Evolutionary conservation across 2,329 filamentous ascomycete species (phyloP), one percentile per base, ranked within the genome.

Genomic region (Fusarium duplospermum): DNA sequence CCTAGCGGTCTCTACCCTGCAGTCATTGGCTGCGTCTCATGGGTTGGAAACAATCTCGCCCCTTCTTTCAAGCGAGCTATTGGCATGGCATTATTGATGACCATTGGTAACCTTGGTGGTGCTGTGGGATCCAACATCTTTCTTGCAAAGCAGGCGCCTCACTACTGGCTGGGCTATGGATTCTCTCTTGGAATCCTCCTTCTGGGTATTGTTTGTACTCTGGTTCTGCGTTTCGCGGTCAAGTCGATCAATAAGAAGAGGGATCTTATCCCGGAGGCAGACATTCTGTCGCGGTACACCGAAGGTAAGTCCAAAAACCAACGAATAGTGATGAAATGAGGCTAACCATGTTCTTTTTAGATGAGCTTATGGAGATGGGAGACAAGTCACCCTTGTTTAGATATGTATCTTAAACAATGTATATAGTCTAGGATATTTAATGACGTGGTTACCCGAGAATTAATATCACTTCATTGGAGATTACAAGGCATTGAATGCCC

Each of bases 121-220:
- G 59, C 59, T 20, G 45, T 62, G 9, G 60, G 60, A 18, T 62
- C 60, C 14, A 62, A 62, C 22, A 54, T 62, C 16, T 62, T 40
- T 16, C 60, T 62, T 27, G 42, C 45, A 2, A 52, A 54, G 20
- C 45, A 62, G 60, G 60, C 45, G 9, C 60, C 60, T 35, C 60
- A 62, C 45, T 62, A 54, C 22, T 62, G 45, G 45, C 31, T 62
- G 18, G 33, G 45, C 14, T 62, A 62, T 7, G 45, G 60, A 2
- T 54, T 62, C 31, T 62, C 60, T 4, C 42, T 54, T 8, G 62
- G 54, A 11, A 38, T 59, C 10, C 18, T 65, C 1, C 18, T 57
- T 27, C 14, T 29, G 1, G 62, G 50, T 10, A 22, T 65, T 31
- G 31, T 33, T 24, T 50, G 27, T 11, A 59, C 54, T 14, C 18